Evolutionary conservation across 106 monocot species (phyloP), one percentile per base, ranked within the genome.

Genomic region (Dioscorea dumetorum): DNA sequence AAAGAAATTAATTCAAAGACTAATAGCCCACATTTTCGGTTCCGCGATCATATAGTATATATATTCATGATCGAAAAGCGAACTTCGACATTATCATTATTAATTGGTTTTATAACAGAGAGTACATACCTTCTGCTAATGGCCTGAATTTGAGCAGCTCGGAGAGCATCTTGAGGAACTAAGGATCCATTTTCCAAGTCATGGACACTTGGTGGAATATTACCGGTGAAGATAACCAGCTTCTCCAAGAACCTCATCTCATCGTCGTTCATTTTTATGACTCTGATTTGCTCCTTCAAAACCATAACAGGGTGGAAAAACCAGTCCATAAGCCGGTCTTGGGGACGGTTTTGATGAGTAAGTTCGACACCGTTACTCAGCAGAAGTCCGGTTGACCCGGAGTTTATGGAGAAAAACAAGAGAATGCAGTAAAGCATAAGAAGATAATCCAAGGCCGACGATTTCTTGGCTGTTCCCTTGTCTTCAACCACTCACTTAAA

Each of bases 291-390:
- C 77, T 95, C 95, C 63, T 88, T 91, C 10, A 95, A 49, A 32
- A 95, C 91, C 83, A 86, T 77, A 28, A 95, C 60, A 66, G 95
- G 95, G 18, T 95, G 83, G 65, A 95, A 91, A 69, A 95, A 91
- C 91, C 95, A 95, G 67, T 91, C 88, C 48, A 95, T 33, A 4
- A 95, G 57, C 24, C 80, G 73, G 48, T 95, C 95, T 32, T 91
- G 73, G 19, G 95, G 95, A 8, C 83, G 77, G 67, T 95, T 95
- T 34, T 60, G 41, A 13, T 91, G 75, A 41, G 67, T 91, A 60
- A 95, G 59, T 65, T 88, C 95, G 15, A 74, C 66, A 34, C 88
- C 91, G 31, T 23, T 64, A 56, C 62, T 73, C 35, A 95, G 33
- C 77, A 95, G 1, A 28, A 95, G 10, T 3, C 95, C 91, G n/a